Evolutionary conservation across 345 rosid genomes (phyloP).

Genomic region (Murraya koenigii): DNA sequence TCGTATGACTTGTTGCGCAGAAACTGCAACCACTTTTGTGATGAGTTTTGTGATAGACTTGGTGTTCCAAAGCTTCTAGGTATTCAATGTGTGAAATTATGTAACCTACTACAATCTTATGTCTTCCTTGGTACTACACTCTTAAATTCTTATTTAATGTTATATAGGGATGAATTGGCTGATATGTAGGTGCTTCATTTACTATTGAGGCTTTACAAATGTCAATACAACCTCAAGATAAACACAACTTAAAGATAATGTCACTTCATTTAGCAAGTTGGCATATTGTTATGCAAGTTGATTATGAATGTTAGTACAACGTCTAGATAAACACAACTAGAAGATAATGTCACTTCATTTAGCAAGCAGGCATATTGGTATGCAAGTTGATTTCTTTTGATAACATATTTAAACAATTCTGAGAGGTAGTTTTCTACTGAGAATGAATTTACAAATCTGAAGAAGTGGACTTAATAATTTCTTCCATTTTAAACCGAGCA

Average conservation of each 20-base stretch:
- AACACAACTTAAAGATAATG: background rate
- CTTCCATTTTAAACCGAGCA: too few species aligned
- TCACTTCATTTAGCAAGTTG: background rate
- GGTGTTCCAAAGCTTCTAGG: slow-evolving; percentile 96
- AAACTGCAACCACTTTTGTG: slow-evolving; percentile 97
- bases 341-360: background rate
- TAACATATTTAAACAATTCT: background rate
- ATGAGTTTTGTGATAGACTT: slow-evolving; percentile 75
- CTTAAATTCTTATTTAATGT: background rate
- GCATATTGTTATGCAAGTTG: background rate
- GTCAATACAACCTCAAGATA: background rate
- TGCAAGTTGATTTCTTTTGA: background rate
- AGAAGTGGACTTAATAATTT: background rate
- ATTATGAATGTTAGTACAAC: background rate
- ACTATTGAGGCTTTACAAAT: background rate
- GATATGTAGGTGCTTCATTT: background rate
- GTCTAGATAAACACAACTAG: background rate
- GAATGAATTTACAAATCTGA: background rate
- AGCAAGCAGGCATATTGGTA: background rate
- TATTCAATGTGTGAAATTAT: slow-evolving; percentile 23
- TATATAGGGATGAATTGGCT: slow-evolving; percentile 1
- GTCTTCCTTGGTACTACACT: background rate
- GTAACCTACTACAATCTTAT: background rate
- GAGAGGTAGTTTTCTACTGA: background rate
- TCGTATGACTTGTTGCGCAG: slow-evolving; percentile 73